Base-by-base conservation (phyloP, 2,329 filamentous ascomycete genomes). In the Aspergillus spinulosporus region DNA sequence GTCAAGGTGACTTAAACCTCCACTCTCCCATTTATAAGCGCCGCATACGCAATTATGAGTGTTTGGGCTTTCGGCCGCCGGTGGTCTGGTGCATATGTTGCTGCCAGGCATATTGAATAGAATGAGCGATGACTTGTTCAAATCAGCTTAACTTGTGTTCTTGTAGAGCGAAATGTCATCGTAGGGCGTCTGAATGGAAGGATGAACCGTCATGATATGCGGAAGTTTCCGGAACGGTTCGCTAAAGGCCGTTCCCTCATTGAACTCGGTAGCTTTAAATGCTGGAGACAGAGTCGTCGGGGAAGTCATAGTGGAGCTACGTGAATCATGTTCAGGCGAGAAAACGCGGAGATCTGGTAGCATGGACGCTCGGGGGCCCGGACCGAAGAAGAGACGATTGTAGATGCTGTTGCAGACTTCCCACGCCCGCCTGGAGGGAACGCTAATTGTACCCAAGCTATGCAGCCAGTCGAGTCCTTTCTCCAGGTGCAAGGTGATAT, bases 11-110 rank as follows among this genome's bases (percentile, higher is more conserved):
- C 9, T 14, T 54, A 14, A 37, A 34, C 4, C 6, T 21, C 21
- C 21, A 21, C 21, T 21, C 21, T 21, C 21, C 21, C 21, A 21
- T 21, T 21, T 21, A 21, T 21, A 21, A 21, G 21, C 21, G 21
- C 21, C 21, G 21, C 21, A 21, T 21, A 21, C 21, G 21, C 21
- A 21, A 21, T 3, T 14, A n/a, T 29, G 4, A 29, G n/a, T 9
- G 9, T 4, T 9, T 4, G 44, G 15, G 34, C n/a, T 9, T 36
- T 28, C 44, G 14, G 12, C 6, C n/a, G 28, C 28, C 43, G 11
- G 72, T n/a, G 12, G 11, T 28, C 68, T 3, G 74, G 74, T 5
- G 77, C 65, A 5, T n/a, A 28, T n/a, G 2, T 29, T 29, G 26
- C 14, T 29, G 9, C 12, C 14, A 45, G 26, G 14, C 43, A 28